These are phyloP conservation scores for Hypoxylon sp. DNA, from an alignment of 2,329 filamentous ascomycete genomes.

Conservation along the genomic window DNA sequence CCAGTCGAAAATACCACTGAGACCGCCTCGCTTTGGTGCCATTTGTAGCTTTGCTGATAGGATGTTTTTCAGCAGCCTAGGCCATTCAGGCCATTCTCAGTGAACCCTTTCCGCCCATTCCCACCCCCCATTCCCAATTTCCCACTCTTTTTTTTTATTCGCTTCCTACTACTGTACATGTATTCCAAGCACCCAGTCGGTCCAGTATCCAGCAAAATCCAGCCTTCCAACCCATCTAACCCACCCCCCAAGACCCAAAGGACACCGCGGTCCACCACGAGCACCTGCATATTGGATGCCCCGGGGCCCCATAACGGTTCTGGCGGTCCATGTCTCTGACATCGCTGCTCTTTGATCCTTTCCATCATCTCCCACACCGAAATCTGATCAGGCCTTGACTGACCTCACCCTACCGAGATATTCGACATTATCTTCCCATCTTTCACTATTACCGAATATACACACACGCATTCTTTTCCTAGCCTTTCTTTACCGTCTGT, in stretches of 20 bases:
- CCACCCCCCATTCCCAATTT: conserved; percentile 13
- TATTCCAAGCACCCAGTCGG: conserved; percentile 6
- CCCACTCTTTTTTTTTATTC: conserved; percentile 7
- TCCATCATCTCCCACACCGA: conserved; percentile 42
- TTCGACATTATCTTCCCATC: conserved; percentile 18
- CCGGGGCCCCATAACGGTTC: conserved; percentile 42
- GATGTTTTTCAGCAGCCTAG: conserved; percentile 41
- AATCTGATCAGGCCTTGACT: conserved; percentile 35
- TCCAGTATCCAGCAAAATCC: background rate
- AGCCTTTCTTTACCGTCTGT: conserved; percentile 9
- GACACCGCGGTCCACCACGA: conserved; percentile 38
- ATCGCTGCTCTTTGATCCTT: conserved; percentile 36
- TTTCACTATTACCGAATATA: conserved; percentile 27
- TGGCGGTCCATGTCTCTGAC: conserved; percentile 37
- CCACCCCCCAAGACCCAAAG: conserved; percentile 13
- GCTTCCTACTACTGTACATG: conserved; percentile 16
- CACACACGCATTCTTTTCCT: conserved; percentile 8
- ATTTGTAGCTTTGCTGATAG: conserved; percentile 33
- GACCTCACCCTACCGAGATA: conserved; percentile 28
- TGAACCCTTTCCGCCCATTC: conserved; percentile 12
- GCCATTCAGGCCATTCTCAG: conserved; percentile 7
- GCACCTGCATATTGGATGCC: conserved; percentile 43
- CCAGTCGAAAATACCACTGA: conserved; percentile 40
- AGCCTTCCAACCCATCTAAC: conserved; percentile 5
- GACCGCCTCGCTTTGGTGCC: conserved; percentile 28